Evolutionary conservation across 495 filamentous ascomycete genomes (phyloP).

Genomic region (Aspergillus olivimuriae): DNA sequence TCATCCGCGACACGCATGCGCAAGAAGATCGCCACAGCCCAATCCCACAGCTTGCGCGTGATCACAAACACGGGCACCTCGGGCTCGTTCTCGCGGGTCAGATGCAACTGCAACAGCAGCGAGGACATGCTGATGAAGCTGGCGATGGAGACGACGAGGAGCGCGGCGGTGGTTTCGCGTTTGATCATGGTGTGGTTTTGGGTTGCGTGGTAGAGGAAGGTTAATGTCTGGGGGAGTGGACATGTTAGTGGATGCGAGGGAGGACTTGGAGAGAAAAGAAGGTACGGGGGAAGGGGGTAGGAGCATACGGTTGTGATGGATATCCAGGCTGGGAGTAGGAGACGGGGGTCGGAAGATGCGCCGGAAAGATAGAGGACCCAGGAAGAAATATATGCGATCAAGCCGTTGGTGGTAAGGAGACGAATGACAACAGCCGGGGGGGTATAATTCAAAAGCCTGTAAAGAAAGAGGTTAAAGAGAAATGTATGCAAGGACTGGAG

Average conservation of each 20-base stretch:
- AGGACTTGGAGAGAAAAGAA: background rate
- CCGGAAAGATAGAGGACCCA: constrained; percentile 72
- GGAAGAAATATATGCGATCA: constrained; percentile 76
- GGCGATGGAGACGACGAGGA: constrained; percentile 67
- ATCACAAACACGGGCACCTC: constrained; percentile 57
- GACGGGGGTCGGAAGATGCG: constrained; percentile 65
- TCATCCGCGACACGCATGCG: constrained; percentile 36
- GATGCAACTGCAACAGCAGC: constrained; percentile 61
- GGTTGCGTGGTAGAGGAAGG: constrained; percentile 72
- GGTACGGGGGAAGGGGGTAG: background rate
- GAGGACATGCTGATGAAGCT: constrained; percentile 71
- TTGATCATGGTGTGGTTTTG: constrained; percentile 76
- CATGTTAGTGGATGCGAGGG: constrained; percentile 1
- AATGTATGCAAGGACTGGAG: background rate
- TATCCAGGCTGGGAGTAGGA: constrained; percentile 82
- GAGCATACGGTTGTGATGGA: constrained; percentile 66
- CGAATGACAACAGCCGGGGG: constrained; percentile 79
- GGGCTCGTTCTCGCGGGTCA: constrained; percentile 57
- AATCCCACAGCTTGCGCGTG: constrained; percentile 40
- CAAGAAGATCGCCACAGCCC: constrained; percentile 33
- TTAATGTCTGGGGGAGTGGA: constrained; percentile 51
- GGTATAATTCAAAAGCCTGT: constrained; percentile 80
- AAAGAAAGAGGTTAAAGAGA: background rate
- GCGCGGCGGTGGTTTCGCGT: constrained; percentile 72
- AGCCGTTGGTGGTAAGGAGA: constrained; percentile 68